Evolutionary conservation across 1,284 basidiomycete species (phyloP), one percentile per base, ranked within the genome.

Genomic region (Irpex lacteus): DNA sequence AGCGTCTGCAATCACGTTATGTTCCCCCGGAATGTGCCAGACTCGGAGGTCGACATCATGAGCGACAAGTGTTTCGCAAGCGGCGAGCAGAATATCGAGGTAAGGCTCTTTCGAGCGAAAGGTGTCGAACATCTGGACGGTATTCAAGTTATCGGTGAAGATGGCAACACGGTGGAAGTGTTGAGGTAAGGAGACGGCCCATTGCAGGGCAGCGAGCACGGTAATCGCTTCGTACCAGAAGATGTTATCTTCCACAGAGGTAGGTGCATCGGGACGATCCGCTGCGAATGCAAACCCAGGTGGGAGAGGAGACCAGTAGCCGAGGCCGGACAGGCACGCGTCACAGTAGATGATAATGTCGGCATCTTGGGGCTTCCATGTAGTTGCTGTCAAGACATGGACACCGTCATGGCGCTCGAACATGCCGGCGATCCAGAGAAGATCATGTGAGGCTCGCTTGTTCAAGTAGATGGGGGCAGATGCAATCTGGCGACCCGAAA

Each of bases 111-210:
- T 73, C 0, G 13, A 4, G 1, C 66, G 59, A 4, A 81, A 61
- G 0, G 74, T 66, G 60, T 72, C 66, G 66, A 81, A 82, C 5
- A 80, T 73, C 26, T 73, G 62, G 3, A 78, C 75, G 0, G 72
- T 73, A 66, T 77, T 76, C 0, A 59, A 26, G 63, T 74, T 80
- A 64, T 82, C 77, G 1, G 76, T 68, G 50, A 61, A 72, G 3
- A 77, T 67, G 0, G 63, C 62, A 4, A 74, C n/a, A 4, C 66
- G 65, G 5, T 53, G 37, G 1, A 64, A 62, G 9, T 13, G 58
- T 18, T 40, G 36, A 19, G 49, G 32, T 0, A 65, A 54, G 9
- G 61, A 18, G 8, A 49, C 34, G 5, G 63, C 61, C 47, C 60
- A 65, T 0, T 37, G 13, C 1, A 66, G 44, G 5, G 69, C 57